Conservation (phyloP, 2,329 filamentous ascomycete species). For the Pseudofabraea citricarpa region DNA sequence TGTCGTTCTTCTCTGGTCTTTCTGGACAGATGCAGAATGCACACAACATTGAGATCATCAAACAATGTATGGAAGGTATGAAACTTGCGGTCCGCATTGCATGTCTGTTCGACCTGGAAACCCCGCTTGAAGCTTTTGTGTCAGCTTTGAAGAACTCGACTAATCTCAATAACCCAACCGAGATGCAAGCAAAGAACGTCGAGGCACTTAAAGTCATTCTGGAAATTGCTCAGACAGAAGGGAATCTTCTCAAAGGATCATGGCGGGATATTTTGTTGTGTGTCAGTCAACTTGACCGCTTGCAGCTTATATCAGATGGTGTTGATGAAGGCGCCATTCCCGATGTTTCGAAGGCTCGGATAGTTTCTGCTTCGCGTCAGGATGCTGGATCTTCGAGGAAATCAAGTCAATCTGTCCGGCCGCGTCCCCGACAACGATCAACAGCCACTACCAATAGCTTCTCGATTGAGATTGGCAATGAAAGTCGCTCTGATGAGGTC, state of each 20-base stretch:
- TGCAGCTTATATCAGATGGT: constrained; percentile 91
- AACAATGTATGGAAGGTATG: constrained; percentile 90
- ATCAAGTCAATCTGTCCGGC: constrained; percentile 54
- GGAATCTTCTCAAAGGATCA: constrained; percentile 80
- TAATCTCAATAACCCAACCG: constrained; percentile 90
- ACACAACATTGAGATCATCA: constrained; percentile 88
- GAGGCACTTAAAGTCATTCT: constrained; percentile 89
- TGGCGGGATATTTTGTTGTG: constrained; percentile 96
- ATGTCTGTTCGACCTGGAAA: constrained; percentile 88
- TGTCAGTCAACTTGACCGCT: constrained; percentile 89
- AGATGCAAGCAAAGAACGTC: constrained; percentile 94
- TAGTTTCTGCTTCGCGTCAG: constrained; percentile 51
- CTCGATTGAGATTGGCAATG: constrained; percentile 77
- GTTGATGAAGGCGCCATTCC: constrained; percentile 90
- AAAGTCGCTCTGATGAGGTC: constrained; percentile 89
- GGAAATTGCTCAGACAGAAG: constrained; percentile 88
- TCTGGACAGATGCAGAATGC: constrained; percentile 92
- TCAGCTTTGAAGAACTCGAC: constrained; percentile 89
- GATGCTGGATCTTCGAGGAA: constrained; percentile 56
- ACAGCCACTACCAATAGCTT: constrained; percentile 41
- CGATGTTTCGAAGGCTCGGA: constrained; percentile 81
- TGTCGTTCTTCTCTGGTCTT: constrained; percentile 94
- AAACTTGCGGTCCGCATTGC: constrained; percentile 90
- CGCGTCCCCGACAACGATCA: constrained; percentile 46
- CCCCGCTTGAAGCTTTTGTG: constrained; percentile 92